phyloP scores from a whole-genome alignment of 139 green algal species.

The Marvania coccoides region DNA sequence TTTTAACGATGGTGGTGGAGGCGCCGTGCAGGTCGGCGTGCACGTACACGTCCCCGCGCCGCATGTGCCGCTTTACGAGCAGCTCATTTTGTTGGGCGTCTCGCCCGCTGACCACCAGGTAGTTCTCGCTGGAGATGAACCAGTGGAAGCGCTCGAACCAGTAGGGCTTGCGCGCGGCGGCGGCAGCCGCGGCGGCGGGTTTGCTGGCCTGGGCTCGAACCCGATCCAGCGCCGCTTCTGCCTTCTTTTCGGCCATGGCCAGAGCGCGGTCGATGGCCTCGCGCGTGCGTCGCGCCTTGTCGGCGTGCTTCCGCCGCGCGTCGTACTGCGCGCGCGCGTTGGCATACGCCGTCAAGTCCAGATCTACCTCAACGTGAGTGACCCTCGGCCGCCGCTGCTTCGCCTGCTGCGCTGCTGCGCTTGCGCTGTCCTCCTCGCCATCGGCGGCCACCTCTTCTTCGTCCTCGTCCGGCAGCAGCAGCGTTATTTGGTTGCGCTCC shows the following conservation, averaged over 20 bases:
- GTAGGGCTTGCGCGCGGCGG: slow-evolving; percentile 67
- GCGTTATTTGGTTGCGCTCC: slow-evolving; percentile 63
- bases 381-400: background rate
- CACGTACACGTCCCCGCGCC: slow-evolving; percentile 75
- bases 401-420: background rate
- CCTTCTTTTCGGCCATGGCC: slow-evolving; percentile 83
- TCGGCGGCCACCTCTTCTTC: slow-evolving; percentile 55
- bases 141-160: slow-evolving; percentile 98
- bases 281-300: slow-evolving; percentile 79
- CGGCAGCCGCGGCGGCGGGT: background rate
- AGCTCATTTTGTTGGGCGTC: slow-evolving; percentile 97
- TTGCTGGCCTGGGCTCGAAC: slow-evolving; percentile 1
- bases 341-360: slow-evolving; percentile 69
- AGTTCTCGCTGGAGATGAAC: slow-evolving; percentile 94
- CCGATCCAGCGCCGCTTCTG: slow-evolving; percentile 56
- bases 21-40: slow-evolving; percentile 94
- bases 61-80: slow-evolving; percentile 79
- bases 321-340: slow-evolving; percentile 74
- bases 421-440: background rate
- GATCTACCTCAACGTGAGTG: slow-evolving; percentile 65
- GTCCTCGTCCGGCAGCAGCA: slow-evolving; percentile 70
- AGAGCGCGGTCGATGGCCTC: slow-evolving; percentile 67
- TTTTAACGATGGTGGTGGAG: slow-evolving; percentile 81
- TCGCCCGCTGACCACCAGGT: slow-evolving; percentile 79
- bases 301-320: slow-evolving; percentile 57